Evolutionary conservation across 2,329 filamentous ascomycete species (phyloP).

Genomic region (Chrysoporthe cubensis): DNA sequence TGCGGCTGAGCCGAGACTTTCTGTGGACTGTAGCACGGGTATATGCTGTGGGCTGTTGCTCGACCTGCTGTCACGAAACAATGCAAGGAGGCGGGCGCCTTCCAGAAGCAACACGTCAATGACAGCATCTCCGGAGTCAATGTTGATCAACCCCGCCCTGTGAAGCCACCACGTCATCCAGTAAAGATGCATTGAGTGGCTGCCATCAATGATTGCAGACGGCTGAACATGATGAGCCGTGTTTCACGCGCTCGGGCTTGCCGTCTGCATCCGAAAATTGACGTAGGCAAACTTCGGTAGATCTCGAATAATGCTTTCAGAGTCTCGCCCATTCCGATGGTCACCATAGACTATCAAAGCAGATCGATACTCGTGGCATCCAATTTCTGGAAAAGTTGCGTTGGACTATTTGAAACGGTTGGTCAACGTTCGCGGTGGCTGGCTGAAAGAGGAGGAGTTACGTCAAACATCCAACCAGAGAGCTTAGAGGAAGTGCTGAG

Average conservation of each 20-base stretch:
- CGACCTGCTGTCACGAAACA: not conserved
- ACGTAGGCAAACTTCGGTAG: not conserved
- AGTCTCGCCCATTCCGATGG: not conserved
- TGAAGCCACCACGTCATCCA: not conserved
- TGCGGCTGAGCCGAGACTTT: not conserved
- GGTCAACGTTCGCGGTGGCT: not conserved
- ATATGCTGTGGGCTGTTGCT: not conserved
- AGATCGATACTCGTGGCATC: not conserved
- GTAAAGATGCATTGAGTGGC: slow-evolving; percentile 2
- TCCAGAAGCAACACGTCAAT: not conserved
- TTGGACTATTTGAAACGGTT: not conserved
- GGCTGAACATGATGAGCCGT: slow-evolving; percentile 6
- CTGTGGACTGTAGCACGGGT: not conserved
- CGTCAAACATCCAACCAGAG: not conserved
- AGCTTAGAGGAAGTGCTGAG: not conserved
- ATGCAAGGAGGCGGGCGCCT: not conserved
- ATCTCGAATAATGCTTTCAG: no score
- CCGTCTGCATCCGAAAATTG: not conserved
- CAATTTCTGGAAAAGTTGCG: not conserved
- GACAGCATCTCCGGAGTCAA: not conserved
- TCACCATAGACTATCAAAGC: not conserved
- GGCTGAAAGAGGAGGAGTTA: not conserved
- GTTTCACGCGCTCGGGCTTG: slow-evolving; percentile 4
- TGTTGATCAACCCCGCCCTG: not conserved
- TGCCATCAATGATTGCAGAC: not conserved